Evolutionary conservation across 202 grass and related monocot species (phyloP).

Genomic region (Brachypodium distachyon): DNA sequence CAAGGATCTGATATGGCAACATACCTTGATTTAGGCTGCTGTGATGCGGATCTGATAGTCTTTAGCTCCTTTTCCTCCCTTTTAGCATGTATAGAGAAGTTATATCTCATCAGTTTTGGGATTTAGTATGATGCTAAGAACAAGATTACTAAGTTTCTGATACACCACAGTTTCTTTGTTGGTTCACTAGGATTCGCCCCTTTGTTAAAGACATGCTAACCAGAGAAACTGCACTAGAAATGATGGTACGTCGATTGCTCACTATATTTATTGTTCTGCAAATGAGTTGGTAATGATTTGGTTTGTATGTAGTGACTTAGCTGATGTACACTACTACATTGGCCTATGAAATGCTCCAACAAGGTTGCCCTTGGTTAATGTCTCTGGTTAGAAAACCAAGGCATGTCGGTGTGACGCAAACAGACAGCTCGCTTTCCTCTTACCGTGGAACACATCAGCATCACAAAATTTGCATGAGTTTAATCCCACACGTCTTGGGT

Average conservation of each 20-base stretch:
- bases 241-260: neutral
- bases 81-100: neutral
- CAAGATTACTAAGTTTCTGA: neutral
- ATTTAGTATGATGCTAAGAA: neutral
- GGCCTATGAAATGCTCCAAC: neutral
- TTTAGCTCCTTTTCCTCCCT: neutral
- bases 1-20: neutral
- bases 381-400: conserved; percentile 4
- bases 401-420: neutral
- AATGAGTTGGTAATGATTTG: neutral
- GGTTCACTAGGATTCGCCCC: neutral
- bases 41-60: neutral
- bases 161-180: neutral
- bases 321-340: neutral
- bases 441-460: neutral
- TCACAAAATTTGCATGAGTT: conserved; percentile 35
- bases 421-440: neutral
- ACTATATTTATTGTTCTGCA: neutral
- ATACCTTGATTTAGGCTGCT: neutral
- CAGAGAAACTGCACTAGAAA: neutral
- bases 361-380: neutral
- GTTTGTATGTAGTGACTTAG: neutral
- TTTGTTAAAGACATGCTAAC: neutral
- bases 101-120: neutral
- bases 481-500: conserved; percentile 22